phyloP scores from a whole-genome alignment of 73 alveolate genomes.

The Paramecium pentaurelia region DNA sequence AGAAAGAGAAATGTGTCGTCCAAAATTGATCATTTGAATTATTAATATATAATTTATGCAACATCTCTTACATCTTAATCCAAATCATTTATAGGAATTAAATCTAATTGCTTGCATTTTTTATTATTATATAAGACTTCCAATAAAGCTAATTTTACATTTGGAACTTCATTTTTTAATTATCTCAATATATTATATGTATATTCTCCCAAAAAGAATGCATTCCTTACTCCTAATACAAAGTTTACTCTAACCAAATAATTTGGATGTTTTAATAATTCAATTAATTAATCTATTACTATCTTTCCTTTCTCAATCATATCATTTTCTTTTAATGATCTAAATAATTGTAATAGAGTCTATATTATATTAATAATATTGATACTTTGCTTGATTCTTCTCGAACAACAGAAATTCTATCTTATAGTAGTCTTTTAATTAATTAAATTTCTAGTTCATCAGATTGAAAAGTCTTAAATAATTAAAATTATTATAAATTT shows the following conservation, averaged over 20 bases:
- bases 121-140: background rate
- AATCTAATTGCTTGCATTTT: background rate
- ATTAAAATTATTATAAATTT: background rate
- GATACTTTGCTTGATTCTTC: background rate
- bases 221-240: background rate
- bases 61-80: conserved; percentile 14
- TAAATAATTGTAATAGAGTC: background rate
- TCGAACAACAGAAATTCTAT: background rate
- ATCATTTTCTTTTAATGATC: background rate
- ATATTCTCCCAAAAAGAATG: background rate
- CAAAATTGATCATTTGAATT: background rate
- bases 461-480: background rate
- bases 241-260: background rate
- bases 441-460: background rate
- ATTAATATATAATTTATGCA: background rate
- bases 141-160: background rate
- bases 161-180: background rate
- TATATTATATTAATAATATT: background rate
- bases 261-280: background rate
- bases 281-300: background rate
- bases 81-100: background rate
- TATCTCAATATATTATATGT: background rate
- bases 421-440: background rate
- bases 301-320: background rate
- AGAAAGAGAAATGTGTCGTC: background rate